Evolutionary conservation across 2,329 filamentous ascomycete genomes (phyloP), one percentile per base, ranked within the genome.

Genomic region (Zymoseptoria tritici): DNA sequence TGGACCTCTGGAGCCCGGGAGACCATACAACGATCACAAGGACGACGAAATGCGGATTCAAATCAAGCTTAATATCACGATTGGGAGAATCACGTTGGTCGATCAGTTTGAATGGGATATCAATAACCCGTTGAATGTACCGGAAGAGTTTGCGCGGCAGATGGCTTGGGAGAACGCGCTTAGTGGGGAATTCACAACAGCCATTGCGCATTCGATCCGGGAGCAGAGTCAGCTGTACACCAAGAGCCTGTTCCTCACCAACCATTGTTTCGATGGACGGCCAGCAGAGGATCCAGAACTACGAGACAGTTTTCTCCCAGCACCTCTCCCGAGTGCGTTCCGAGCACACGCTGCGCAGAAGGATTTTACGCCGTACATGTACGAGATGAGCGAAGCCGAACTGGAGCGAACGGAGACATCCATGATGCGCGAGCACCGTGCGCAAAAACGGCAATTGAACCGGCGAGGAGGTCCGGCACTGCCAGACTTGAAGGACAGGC

Each of bases 51-150:
- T 99, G 93, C 88, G 94, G 55, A 89, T 99, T 67, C 79, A 96
- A 51, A 85, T 99, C 75, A 97, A 97, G 75, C 81, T 99, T 55
- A 97, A 97, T 75, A 96, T 99, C 70, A 97, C 94, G 6, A 97
- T 99, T 71, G 94, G 93, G 49, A 88, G 90, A 64, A 90, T 96
- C 71, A 97, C 92, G 0, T 80, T 99, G 24, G 88, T 97, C 42
- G 94, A 99, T 70, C 94, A 97, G 73, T 97, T 99, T 63, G 94
- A 99, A 75, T 99, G 94, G 94, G 94, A 99, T 68, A 91, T 97
- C 72, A 97, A 97, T 76, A 95, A 96, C 73, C 89, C 92, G 0
- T 79, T 88, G 57, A 99, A 99, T 74, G 95, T 89, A 0, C 91
- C 94, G 2, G 94, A 99, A 76, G 91, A 96, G 60, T 99, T 99